Base-by-base conservation (phyloP, 106 monocot genomes). In the Vanilla planifolia region DNA sequence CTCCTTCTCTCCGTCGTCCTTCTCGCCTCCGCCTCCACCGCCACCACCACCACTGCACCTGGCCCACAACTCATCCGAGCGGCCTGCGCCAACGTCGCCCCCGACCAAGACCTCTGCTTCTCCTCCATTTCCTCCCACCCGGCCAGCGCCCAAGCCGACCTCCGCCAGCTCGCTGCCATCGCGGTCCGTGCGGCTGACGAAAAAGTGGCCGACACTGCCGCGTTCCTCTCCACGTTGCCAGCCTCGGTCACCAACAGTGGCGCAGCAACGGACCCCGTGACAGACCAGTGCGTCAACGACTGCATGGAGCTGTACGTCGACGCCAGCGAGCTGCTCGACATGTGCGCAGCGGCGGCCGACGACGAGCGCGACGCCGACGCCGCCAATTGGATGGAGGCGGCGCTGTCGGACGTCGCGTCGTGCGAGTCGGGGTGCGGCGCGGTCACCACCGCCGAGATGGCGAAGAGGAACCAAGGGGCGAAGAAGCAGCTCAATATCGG, bases 291-390 rank as follows among this genome's bases (percentile, higher is more conserved):
- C 41, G 43, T 28, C 43, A 6, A 26, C 62, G 62, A 62, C 25
- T 62, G 62, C 11, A 19, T 44, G 13, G 62, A 62, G 1, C 27
- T 34, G 15, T 62, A 43, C 10, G 16, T 62, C 23, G 41, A 62
- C 17, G 62, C 40, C 5, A 44, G 27, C 6, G 43, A 62, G 23
- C 62, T 44, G 41, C 22, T 62, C 26, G 62, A 62, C 62, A 45
- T 27, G 28, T 26, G 43, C 27, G 29, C 62, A 7, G 62, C 62
- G n/a, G 62, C 62, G 22, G n/a, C 45, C 20, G 43, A 43, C 13
- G 28, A 62, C 14, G 7, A 28, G 25, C 43, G 43, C 5, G 41
- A 62, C 16, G 17, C 25, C 13, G 62, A 62, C 16, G 43, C 43
- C 24, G 2, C 20, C 17, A 62, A 3, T 1, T 62, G 62, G 29